Evolutionary conservation across 768 basidiomycete species (phyloP).

Genomic region (Punctularia strigosozonata): DNA sequence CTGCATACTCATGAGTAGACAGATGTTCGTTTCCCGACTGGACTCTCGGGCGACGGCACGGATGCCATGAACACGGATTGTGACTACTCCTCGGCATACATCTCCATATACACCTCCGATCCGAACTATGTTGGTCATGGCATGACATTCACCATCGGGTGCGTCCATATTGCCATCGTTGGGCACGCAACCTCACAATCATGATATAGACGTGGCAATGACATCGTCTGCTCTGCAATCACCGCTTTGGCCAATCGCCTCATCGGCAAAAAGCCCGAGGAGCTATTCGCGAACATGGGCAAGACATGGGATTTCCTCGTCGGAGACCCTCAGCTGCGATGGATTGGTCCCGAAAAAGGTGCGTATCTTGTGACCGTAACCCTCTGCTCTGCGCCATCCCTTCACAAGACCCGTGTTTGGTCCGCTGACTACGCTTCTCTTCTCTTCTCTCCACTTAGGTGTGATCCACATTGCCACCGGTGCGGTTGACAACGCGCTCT

Average conservation of each 20-base stretch:
- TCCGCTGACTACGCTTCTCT: no score
- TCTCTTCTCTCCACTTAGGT: constrained; percentile 25
- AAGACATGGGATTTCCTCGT: constrained; percentile 80
- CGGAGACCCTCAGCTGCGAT: constrained; percentile 83
- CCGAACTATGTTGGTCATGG: constrained; percentile 72
- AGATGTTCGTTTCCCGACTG: constrained; percentile 93
- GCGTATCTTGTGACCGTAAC: no score
- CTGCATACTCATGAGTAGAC: no score
- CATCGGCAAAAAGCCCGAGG: constrained; percentile 70
- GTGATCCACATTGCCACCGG: constrained; percentile 86
- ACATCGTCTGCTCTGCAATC: constrained; percentile 76
- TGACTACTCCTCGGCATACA: constrained; percentile 92
- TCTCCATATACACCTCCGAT: constrained; percentile 67
- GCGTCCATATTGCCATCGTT: no score
- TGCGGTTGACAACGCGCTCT: constrained; percentile 85
- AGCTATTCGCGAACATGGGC: constrained; percentile 84
- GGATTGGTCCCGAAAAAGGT: no score
- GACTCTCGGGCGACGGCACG: constrained; percentile 81
- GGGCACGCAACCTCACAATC: no score
- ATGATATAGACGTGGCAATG: not conserved
- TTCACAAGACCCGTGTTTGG: no score
- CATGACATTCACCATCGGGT: constrained; percentile 91
- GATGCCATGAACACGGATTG: constrained; percentile 97
- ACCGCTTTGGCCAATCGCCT: constrained; percentile 70
- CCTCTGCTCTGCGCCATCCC: no score